Evolutionary conservation across 108 stramenopile species (phyloP).

Genomic region (Bacterosira constricta): DNA sequence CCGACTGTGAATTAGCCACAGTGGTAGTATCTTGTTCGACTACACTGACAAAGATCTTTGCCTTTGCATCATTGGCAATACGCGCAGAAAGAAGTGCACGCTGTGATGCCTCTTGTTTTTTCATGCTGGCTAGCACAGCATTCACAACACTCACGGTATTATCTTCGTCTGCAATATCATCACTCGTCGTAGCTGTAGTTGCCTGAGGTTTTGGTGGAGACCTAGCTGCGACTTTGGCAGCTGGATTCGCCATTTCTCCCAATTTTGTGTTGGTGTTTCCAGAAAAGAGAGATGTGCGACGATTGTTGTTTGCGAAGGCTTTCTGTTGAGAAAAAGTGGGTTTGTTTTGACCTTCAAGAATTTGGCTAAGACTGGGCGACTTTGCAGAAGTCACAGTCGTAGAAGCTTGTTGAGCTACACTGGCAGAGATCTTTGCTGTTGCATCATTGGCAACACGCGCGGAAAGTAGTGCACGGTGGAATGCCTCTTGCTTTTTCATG

Average conservation of each 20-base stretch:
- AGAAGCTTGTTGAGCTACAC: not conserved
- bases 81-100: conserved; percentile 31
- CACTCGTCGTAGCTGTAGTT: not conserved
- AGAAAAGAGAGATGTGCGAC: conserved; percentile 11
- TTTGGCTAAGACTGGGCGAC: conserved; percentile 1
- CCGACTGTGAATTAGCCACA: too few species aligned
- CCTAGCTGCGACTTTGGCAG: too few species aligned
- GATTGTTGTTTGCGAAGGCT: conserved; percentile 13
- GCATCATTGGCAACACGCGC: conserved; percentile 2
- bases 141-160: not conserved
- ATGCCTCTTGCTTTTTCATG: conserved; percentile 32
- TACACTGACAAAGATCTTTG: not conserved
- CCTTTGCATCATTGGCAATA: conserved; percentile 35
- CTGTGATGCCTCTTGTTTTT: conserved; percentile 39
- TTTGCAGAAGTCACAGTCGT: not conserved
- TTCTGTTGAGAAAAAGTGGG: conserved; percentile 11
- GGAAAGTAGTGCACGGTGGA: conserved; percentile 27
- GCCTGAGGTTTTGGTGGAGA: not conserved
- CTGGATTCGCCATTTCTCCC: conserved; percentile 18
- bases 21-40: too few species aligned
- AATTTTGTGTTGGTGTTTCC: conserved; percentile 17
- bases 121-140: conserved; percentile 2
- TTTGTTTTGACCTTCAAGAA: conserved; percentile 1
- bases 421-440: not conserved
- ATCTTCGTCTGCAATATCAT: not conserved